Base-by-base conservation (phyloP, 768 basidiomycete species). In the Russula abietina region DNA sequence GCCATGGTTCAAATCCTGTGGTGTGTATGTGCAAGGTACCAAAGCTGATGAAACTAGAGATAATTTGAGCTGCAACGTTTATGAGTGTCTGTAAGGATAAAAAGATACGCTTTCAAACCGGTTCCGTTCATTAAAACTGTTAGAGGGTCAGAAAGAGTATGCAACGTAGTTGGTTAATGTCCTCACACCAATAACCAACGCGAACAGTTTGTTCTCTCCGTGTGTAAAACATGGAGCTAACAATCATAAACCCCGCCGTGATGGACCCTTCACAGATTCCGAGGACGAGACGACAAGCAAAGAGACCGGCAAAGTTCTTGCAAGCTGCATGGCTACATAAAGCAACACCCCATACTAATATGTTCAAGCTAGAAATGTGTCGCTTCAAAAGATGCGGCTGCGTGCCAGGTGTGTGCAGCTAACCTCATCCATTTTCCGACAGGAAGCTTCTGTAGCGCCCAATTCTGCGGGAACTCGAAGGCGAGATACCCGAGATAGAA, bases 351-450 rank as follows among this genome's bases (percentile, higher is more conserved):
- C 89, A 90, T 6, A 84, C 69, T 49, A 81, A 76, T 64, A 89
- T 87, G 69, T 89, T 89, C 28, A 84, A 55, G 64, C 86, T 89
- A 53, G 17, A 32, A 50, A 30, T 22, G 39, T 16, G 28, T 26
- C 41, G 16, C 38, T 22, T 55, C n/a, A 63, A 45, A 36, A 11
- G 10, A 30, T 17, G 24, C 39, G 50, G 54, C 52, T 51, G 6
- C 4, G 39, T 19, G 14, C n/a, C 24, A 39, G 39, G 24, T 32
- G 41, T 33, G 32, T 7, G 26, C 32, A 14, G 60, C 75, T 32
- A 61, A 81, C 88, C 87, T 88, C 84, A 90, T 87, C 88, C 88
- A 90, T 79, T 81, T 87, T 11, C 84, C 88, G 9, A 90, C 87
- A 0, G 87, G 87, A 68, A 88, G 88, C 19, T 81, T 79, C 66